Base-by-base conservation (phyloP, 768 basidiomycete species). In the Suillus fuscotomentosus region DNA sequence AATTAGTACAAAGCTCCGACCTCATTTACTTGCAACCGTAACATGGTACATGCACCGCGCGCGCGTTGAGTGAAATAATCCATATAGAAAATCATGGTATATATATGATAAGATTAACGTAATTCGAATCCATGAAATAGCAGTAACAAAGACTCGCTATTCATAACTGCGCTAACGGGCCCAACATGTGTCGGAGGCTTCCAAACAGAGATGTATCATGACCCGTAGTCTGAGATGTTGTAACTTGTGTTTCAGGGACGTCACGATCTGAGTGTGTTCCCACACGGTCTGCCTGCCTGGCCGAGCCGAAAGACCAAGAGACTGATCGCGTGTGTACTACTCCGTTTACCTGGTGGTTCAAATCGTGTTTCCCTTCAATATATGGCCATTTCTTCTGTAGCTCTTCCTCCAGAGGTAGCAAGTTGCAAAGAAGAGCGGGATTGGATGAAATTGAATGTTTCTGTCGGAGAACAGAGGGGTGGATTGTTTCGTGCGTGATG, bases 401-500 rank as follows among this genome's bases (percentile, higher is more conserved):
- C 55, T 81, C 77, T 63, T 81, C 75, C 71, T 90, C 89, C n/a
- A 89, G 69, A 4, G 83, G 82, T 24, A 79, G 71, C 1, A 90
- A 77, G 7, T 70, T 6, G 51, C 68, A 72, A 17, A 90, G 66
- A 3, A 89, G 67, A 7, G 74, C 71, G 2, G 84, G 84, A 63
- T 84, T 71, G n/a, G 75, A 71, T 48, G 73, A 68, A 24, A 89
- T 59, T 15, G 70, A 73, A 17, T 72, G 67, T 17, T 65, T 68
- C 38, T 88, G 67, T 20, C 74, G 68, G 43, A 85, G 69, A 2
- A 86, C 87, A 15, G 89, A 90, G 5, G 83, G 76, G 66, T 90
- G 89, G 43, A 90, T 83, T 0, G 72, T 80, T 75, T 91, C 89
- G 56, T 85, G 79, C 0, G 88, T 88, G 4, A 80, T 64, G 27